Evolutionary conservation across 495 filamentous ascomycete genomes (phyloP), one percentile per base, ranked within the genome.

Genomic region (Hyaloscypha variabilis): DNA sequence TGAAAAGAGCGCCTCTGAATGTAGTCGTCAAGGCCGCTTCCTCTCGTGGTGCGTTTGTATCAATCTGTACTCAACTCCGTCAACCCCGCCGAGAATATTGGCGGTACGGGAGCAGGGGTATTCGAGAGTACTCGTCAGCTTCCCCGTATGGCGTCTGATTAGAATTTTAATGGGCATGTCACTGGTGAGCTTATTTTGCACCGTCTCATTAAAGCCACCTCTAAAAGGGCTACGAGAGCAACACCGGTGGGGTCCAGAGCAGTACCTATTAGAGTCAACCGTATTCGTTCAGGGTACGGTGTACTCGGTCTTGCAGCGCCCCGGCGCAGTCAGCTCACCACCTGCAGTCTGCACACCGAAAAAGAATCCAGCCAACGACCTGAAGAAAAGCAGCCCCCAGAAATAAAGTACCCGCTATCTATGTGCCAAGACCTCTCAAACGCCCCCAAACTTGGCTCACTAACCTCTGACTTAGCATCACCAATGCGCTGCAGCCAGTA

Each of bases 321-420:
- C 25, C 24, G 42, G 42, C 58, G 42, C 58, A 61, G 58, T 61
- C 58, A 61, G 58, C 58, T 29, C 39, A 61, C 23, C 39, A 50
- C 6, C 23, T 29, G 42, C 42, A 61, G n/a, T 51, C 58, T 26
- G 29, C 39, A 11, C 39, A 4, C 39, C 39, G n/a, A n/a, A 14
- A 46, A 8, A 6, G 8, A 42, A 13, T 24, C 30, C 31, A 19
- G 23, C 24, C 34, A 10, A 6, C 51, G 17, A 19, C 49, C 49
- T 19, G n/a, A 51, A 51, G 49, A 51, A 51, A 51, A 6, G 23
- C 56, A 28, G 19, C 30, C 56, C 17, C 25, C 56, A 34, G 30
- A 19, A 51, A n/a, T 51, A 24, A 19, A 51, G 49, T 51, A 51
- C 19, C 17, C 19, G 19, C 49, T 51, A n/a, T 6, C 19, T 6